Conservation (phyloP, 257 asterid species). For the Lavandula angustifolia region DNA sequence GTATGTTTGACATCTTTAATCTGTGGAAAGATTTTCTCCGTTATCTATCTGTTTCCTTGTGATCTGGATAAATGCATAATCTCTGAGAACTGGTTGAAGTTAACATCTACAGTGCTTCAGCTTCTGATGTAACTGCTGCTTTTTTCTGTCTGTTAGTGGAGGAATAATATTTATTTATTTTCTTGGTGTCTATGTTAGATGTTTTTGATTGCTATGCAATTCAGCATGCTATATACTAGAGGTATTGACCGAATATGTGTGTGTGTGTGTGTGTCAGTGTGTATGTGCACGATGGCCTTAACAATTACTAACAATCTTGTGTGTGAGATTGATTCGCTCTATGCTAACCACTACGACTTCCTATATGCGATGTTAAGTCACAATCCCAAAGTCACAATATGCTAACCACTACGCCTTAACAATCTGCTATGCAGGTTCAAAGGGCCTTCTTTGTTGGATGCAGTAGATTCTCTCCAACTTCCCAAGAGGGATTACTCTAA, state of each 20-base stretch:
- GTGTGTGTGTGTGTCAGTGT: neutral
- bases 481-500: constrained; percentile 78
- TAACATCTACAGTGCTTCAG: constrained; percentile 6
- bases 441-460: constrained; percentile 82
- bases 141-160: neutral
- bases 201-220: constrained; percentile 8
- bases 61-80: constrained; percentile 11
- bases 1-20: constrained; percentile 21
- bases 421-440: constrained; percentile 59
- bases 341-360: constrained; percentile 49
- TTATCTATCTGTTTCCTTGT: neutral
- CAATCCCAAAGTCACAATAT: constrained; percentile 87
- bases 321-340: constrained; percentile 25
- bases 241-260: constrained; percentile 4
- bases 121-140: constrained; percentile 6
- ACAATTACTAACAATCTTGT: constrained; percentile 17
- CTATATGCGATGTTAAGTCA: constrained; percentile 84
- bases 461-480: constrained; percentile 85
- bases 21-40: neutral
- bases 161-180: neutral
- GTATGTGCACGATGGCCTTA: neutral
- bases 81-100: neutral
- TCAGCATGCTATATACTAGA: neutral
- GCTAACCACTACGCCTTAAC: too few relatives aligned
- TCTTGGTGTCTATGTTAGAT: neutral